These are phyloP conservation scores for Capsicum baccatum DNA, from an alignment of 257 asterid genomes.

Conservation along the genomic window DNA sequence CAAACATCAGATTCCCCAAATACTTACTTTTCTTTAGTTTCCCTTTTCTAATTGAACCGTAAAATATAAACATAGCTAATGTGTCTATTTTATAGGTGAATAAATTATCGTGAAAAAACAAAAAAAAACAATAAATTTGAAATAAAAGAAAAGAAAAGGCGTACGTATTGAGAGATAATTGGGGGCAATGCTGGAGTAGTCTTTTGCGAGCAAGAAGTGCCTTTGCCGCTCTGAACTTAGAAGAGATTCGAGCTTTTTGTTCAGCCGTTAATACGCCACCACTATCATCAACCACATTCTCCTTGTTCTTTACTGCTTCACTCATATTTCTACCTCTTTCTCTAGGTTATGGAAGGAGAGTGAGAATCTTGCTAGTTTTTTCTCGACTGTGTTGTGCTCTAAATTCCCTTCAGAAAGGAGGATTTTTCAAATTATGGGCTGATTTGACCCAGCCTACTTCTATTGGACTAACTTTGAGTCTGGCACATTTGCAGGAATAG, in stretches of 20 bases:
- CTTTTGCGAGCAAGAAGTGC: conserved; percentile 82
- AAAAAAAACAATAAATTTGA: neutral
- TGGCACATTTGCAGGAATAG: too few relatives aligned
- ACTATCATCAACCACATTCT: conserved; percentile 50
- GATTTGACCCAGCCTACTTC: neutral
- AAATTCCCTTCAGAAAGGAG: neutral
- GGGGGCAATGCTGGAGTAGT: conserved; percentile 41
- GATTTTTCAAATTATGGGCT: neutral
- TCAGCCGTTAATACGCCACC: conserved; percentile 74
- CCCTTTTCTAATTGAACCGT: neutral
- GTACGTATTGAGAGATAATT: neutral
- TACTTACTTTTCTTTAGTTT: neutral
- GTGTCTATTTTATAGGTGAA: neutral
- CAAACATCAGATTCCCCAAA: neutral
- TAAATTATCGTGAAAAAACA: neutral
- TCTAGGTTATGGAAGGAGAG: neutral
- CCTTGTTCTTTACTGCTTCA: conserved; percentile 56
- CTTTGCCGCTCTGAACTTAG: conserved; percentile 81
- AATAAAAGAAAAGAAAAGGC: neutral
- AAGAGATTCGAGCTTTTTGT: conserved; percentile 83
- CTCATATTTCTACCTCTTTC: neutral
- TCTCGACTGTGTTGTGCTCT: neutral
- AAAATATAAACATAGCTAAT: neutral
- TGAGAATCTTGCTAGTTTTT: neutral
- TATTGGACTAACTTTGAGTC: too few relatives aligned